Evolutionary conservation across 1,284 basidiomycete genomes (phyloP), one percentile per base, ranked within the genome.

Genomic region (Xerocomus minutiporus): DNA sequence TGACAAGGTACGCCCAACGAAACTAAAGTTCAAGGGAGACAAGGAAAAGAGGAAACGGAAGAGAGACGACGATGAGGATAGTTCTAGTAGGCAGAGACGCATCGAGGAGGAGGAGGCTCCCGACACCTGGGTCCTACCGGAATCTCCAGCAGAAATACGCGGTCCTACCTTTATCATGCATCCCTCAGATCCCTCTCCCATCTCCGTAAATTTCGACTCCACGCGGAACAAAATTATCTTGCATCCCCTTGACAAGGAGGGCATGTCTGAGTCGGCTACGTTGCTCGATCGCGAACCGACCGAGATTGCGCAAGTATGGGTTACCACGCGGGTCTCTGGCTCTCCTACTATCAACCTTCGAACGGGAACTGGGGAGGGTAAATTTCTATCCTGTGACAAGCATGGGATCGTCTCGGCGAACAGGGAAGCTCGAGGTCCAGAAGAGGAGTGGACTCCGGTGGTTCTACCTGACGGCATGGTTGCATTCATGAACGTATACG

Each of bases 231-330:
- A 82, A 42, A 80, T 92, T 46, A 74, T 84, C 31, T 71, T 88
- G 15, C 75, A 83, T 45, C 63, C 78, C 8, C 66, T 84, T n/a
- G 83, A 85, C 64, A 86, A 84, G 66, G 80, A 82, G 56, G 77
- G 78, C 1, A 65, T 67, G 55, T 57, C 71, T 4, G 74, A 76
- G 48, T 64, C 75, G 11, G 58, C 71, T 15, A 67, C 72, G 12
- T 59, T 86, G 8, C 73, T 86, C 40, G 81, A 84, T 49, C 82
- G 84, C 55, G 79, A 74, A 28, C 91, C 91, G 11, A 81, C 80
- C 0, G 91, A 93, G 53, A 82, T 94, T 56, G 75, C 91, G 50
- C 85, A 94, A 70, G 85, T 97, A 54, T 88, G 93, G 93, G 86
- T 97, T 54, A 79, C 81, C 50, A 85, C 90, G 39, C 77, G 92